Evolutionary conservation across 805 yeast genomes (phyloP).

Genomic region (Yamadazyma phyllophila): DNA sequence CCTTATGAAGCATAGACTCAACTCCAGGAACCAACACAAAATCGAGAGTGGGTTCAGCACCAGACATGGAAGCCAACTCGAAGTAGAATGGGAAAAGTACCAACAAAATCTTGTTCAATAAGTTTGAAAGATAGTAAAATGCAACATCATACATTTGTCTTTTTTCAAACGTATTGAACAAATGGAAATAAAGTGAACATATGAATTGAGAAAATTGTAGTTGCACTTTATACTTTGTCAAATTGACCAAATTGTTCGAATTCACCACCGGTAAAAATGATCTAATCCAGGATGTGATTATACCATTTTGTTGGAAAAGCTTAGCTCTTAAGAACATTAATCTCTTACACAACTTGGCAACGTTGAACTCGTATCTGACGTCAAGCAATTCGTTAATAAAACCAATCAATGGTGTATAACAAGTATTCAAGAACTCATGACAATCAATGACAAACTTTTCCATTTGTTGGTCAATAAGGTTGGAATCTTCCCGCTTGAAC

Average conservation of each 20-base stretch:
- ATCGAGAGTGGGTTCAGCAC: constrained; percentile 41
- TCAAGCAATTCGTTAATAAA: constrained; percentile 12
- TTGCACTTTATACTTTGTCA: constrained; percentile 18
- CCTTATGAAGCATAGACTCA: constrained; percentile 25
- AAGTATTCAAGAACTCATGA: constrained; percentile 25
- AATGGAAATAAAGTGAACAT: constrained; percentile 27
- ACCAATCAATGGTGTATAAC: constrained; percentile 19
- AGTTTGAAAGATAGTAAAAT: constrained; percentile 32
- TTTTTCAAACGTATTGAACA: constrained; percentile 41
- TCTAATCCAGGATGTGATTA: constrained; percentile 19
- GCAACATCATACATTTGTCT: constrained; percentile 26
- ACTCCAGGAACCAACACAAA: constrained; percentile 40
- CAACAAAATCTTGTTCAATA: constrained; percentile 21
- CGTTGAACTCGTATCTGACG: constrained; percentile 8
- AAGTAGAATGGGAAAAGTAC: constrained; percentile 32
- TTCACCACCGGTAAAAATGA: constrained; percentile 15
- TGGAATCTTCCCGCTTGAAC: constrained; percentile 32
- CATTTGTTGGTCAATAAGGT: constrained; percentile 28
- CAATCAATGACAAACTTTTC: constrained; percentile 36
- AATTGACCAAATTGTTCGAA: constrained; percentile 15
- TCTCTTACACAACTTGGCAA: constrained; percentile 5
- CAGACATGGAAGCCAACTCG: constrained; percentile 27
- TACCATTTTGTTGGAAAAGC: constrained; percentile 21
- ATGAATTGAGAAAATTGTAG: constrained; percentile 26
- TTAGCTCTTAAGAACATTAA: constrained; percentile 2